These are phyloP conservation scores for Alternaria conjuncta DNA, from an alignment of 2,329 filamentous ascomycete genomes.

Conservation along the genomic window DNA sequence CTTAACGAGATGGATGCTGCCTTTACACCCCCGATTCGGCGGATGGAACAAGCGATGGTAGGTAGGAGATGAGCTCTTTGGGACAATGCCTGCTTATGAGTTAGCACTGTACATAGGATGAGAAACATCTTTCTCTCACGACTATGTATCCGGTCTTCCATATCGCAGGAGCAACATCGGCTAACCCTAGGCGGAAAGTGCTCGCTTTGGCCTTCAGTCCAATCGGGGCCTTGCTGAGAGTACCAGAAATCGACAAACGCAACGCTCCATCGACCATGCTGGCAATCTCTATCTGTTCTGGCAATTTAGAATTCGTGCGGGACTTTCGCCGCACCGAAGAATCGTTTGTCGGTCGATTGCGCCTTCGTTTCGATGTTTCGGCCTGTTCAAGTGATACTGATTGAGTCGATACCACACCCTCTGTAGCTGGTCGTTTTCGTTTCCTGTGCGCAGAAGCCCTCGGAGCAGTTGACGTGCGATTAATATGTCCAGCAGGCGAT, in stretches of 20 bases:
- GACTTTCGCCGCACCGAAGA: background rate
- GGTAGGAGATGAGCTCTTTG: conserved; percentile 48
- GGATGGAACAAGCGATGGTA: conserved; percentile 47
- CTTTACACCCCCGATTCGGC: conserved; percentile 8
- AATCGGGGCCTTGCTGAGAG: conserved; percentile 21
- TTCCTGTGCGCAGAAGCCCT: background rate
- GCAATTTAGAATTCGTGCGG: background rate
- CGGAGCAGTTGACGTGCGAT: background rate
- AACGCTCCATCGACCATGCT: conserved; percentile 46
- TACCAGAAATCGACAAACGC: conserved; percentile 43
- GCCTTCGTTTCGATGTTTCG: background rate
- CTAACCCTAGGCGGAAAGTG: conserved; percentile 43
- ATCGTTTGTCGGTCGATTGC: background rate
- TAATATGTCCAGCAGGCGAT: no score
- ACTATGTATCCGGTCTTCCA: conserved; percentile 49
- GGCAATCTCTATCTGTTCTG: background rate
- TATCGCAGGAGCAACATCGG: conserved; percentile 48
- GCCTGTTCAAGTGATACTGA: background rate
- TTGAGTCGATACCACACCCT: background rate
- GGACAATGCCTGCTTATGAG: conserved; percentile 32
- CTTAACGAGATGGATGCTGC: conserved; percentile 21
- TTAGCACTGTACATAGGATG: conserved; percentile 9
- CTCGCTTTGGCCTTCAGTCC: conserved; percentile 42
- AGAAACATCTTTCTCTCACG: conserved; percentile 19
- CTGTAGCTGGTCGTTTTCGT: conserved; percentile 4